A percentile compares a stretch with the other conserved stretches of the same genome.
Conservation (phyloP, 2,329 filamentous ascomycete genomes). For the Lithohypha guttulata region DNA sequence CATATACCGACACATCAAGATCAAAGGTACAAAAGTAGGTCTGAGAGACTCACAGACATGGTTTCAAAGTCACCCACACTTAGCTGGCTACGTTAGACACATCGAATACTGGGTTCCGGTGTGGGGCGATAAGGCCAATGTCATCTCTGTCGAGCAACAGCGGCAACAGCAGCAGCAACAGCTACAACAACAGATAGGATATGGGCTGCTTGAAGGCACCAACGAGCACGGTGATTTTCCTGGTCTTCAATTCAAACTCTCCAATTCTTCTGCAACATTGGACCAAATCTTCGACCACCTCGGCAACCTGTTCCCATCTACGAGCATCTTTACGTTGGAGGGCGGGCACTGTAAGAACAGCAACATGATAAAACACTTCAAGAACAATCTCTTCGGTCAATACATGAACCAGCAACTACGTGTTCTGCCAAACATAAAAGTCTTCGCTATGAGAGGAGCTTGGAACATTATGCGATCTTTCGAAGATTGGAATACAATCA, state of each 20-base stretch:
- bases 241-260: constrained; percentile 45
- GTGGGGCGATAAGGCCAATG: constrained; percentile 44
- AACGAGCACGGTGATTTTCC: constrained; percentile 39
- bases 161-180: constrained; percentile 9
- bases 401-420: constrained; percentile 29
- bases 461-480: constrained; percentile 63
- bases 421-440: constrained; percentile 46
- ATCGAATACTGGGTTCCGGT: constrained; percentile 71
- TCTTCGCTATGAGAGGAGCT: constrained; percentile 61
- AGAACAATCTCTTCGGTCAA: constrained; percentile 25
- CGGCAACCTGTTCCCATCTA: constrained; percentile 46
- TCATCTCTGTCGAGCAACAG: too few relatives aligned
- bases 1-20: constrained; percentile 64
- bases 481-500: constrained; percentile 52
- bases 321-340: constrained; percentile 59
- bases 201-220: background rate
- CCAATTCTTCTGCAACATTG: constrained; percentile 56
- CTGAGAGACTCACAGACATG: constrained; percentile 50
- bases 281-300: constrained; percentile 60
- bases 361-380: constrained; percentile 53
- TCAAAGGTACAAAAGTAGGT: constrained; percentile 58
- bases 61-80: constrained; percentile 48
- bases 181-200: constrained; percentile 13
- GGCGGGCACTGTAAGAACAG: constrained; percentile 69
- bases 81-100: constrained; percentile 56